Conservation (phyloP, 441 rosid species). For the Brassica hybrid region DNA sequence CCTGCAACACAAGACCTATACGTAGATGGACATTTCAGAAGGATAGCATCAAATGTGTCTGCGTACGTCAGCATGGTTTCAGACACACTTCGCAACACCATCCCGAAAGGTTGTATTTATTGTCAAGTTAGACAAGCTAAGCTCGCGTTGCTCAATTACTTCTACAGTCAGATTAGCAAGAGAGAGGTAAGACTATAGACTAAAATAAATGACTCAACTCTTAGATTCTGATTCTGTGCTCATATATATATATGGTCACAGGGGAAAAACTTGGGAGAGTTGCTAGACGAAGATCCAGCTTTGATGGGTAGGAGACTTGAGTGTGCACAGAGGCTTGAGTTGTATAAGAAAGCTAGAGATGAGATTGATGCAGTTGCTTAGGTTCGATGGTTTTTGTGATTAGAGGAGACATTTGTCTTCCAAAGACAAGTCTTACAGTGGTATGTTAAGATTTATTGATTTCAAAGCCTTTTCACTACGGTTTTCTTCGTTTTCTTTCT, state of each 20-base stretch:
- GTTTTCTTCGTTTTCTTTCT: no score
- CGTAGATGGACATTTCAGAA: conserved; percentile 71
- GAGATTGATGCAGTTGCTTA: conserved; percentile 92
- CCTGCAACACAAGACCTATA: conserved; percentile 53
- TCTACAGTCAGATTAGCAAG: conserved; percentile 68
- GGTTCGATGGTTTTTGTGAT: conserved; percentile 52
- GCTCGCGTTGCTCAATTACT: conserved; percentile 68
- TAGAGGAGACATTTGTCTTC: no score
- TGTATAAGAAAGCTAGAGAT: conserved; percentile 90
- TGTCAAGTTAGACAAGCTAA: conserved; percentile 89
- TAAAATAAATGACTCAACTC: neutral
- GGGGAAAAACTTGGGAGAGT: conserved; percentile 70
- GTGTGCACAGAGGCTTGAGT: conserved; percentile 82
- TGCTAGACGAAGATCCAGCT: conserved; percentile 92
- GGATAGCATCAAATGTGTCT: conserved; percentile 77
- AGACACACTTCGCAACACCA: conserved; percentile 30
- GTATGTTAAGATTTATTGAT: no score
- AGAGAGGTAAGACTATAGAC: conserved; percentile 57
- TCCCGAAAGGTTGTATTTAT: conserved; percentile 82
- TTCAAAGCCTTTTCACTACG: no score
- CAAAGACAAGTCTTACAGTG: no score
- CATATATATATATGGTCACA: conserved; percentile 25
- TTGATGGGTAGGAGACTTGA: conserved; percentile 87
- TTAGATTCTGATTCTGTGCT: neutral
- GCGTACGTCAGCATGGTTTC: conserved; percentile 81